Evolutionary conservation across 345 rosid genomes (phyloP).

Genomic region (Noccaea bulbosa): DNA sequence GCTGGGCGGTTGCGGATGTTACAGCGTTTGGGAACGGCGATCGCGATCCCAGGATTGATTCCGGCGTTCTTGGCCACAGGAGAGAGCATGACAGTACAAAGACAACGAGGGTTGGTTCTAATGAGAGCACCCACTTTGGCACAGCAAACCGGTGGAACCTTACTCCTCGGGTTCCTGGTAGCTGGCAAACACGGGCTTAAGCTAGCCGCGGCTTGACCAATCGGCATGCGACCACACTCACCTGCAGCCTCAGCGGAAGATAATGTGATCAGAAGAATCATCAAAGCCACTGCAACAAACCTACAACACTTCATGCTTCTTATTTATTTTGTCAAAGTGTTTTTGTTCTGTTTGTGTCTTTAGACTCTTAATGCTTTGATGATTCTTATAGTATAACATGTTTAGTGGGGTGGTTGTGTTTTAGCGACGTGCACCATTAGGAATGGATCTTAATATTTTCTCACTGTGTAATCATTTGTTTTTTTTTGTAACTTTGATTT

Average conservation of each 20-base stretch:
- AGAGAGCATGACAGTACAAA: constrained; percentile 74
- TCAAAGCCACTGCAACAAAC: constrained; percentile 38
- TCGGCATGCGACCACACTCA: constrained; percentile 75
- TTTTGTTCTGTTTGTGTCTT: constrained; percentile 24
- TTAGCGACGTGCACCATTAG: constrained; percentile 31
- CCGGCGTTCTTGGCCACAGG: constrained; percentile 82
- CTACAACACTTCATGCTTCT: constrained; percentile 41
- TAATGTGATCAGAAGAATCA: constrained; percentile 42
- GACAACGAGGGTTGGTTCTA: constrained; percentile 71
- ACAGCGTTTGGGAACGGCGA: constrained; percentile 82
- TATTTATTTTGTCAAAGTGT: not conserved
- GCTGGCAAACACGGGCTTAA: constrained; percentile 77
- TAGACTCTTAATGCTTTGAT: constrained; percentile 29
- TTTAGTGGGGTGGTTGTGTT: constrained; percentile 45
- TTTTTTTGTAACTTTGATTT: constrained; percentile 29
- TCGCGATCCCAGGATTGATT: constrained; percentile 74
- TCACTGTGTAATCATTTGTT: constrained; percentile 31
- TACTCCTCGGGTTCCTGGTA: constrained; percentile 53
- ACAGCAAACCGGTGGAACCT: constrained; percentile 72
- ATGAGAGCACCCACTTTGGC: constrained; percentile 67
- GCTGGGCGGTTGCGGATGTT: constrained; percentile 66
- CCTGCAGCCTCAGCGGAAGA: constrained; percentile 52
- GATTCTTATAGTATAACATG: constrained; percentile 35
- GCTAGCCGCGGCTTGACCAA: constrained; percentile 68
- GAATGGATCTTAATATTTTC: not conserved